Evolutionary conservation across 73 alveolate genomes (phyloP), one percentile per base, ranked within the genome.

Genomic region (Blepharisma japonicum): DNA sequence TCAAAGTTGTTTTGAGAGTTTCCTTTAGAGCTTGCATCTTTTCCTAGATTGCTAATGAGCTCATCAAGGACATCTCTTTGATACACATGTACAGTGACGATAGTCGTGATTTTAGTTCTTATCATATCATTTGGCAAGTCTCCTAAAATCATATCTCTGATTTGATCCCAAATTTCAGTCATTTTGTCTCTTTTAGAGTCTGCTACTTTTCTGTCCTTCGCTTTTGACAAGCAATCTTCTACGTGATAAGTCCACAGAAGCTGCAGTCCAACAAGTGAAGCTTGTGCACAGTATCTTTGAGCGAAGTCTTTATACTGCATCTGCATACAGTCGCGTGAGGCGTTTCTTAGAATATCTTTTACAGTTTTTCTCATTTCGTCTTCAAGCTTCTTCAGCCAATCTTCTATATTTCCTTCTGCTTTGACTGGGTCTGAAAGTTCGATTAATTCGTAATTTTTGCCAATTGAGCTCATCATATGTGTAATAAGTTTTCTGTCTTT

Each of bases 401-500:
- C 99, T 86, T 98, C 99, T 77, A 98, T 96, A 86, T 96, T 96
- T 11, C 99, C 99, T 81, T 97, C 99, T 76, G 99, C 98, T 86
- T 93, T 97, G 67, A 98, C 99, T 47, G 96, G 96, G 76, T 89
- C 97, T 83, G 94, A 87, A 71, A 96, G 95, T 47, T 85, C 94
- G 61, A 96, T 95, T 55, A 88, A 94, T 88, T 97, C 99, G 49
- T 85, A 94, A 76, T 87, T 92, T 70, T 92, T 83, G 61, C 98
- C 98, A 68, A 90, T 84, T 11, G 83, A 82, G 80, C 90, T 89
- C 89, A 89, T 84, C 78, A 97, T 93, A 50, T 87, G 83, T 39
- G 85, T 83, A 71, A 97, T 97, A 68, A 88, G 88, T 84, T 97
- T 98, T 87, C 96, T 87, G 88, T 98, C 99, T 45, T 89, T 93